phyloP scores from a whole-genome alignment of 1,139 yeast genomes.

The Scheffersomyces illinoinensis region DNA sequence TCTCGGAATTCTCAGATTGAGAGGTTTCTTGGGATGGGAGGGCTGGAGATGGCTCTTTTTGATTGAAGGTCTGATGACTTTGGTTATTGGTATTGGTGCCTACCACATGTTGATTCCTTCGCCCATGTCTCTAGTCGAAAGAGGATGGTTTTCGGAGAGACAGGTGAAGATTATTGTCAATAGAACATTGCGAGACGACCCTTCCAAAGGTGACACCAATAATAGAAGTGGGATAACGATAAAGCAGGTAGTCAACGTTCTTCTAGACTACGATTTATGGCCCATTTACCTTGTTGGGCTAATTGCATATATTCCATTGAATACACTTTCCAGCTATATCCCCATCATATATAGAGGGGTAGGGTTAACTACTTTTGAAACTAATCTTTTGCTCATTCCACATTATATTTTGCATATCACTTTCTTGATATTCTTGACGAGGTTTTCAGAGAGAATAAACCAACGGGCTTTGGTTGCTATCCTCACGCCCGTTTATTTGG shows the following conservation, averaged over 20 bases:
- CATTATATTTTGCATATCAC: slow-evolving; percentile 14
- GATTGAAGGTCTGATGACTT: slow-evolving; percentile 11
- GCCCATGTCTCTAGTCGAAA: slow-evolving; percentile 34
- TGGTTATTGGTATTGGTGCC: slow-evolving; percentile 16
- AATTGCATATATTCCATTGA: slow-evolving; percentile 15
- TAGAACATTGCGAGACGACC: slow-evolving; percentile 20
- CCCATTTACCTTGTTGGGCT: slow-evolving; percentile 18
- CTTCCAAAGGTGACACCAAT: slow-evolving; percentile 21
- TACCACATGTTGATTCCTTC: slow-evolving; percentile 10
- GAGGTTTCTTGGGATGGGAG: slow-evolving; percentile 14
- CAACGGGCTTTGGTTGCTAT: slow-evolving; percentile 8
- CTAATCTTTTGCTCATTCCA: slow-evolving; percentile 17
- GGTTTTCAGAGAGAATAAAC: slow-evolving; percentile 14
- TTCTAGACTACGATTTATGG: slow-evolving; percentile 18
- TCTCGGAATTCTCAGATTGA: slow-evolving; percentile 12
- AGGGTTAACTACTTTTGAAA: slow-evolving; percentile 18
- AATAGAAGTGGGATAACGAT: slow-evolving; percentile 14
- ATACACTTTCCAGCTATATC: slow-evolving; percentile 15
- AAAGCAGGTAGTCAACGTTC: slow-evolving; percentile 11
- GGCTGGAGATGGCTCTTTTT: slow-evolving; percentile 15
- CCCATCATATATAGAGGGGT: slow-evolving; percentile 15
- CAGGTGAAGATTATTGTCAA: slow-evolving; percentile 19
- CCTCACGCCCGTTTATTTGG: slow-evolving; percentile 8
- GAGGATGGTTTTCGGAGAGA: slow-evolving; percentile 19
- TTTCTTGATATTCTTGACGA: slow-evolving; percentile 13